Percentiles rank a stretch among this genome's conserved stretches.
phyloP scores from a whole-genome alignment of 1,284 basidiomycete species.

The Meira miltonrushii region DNA sequence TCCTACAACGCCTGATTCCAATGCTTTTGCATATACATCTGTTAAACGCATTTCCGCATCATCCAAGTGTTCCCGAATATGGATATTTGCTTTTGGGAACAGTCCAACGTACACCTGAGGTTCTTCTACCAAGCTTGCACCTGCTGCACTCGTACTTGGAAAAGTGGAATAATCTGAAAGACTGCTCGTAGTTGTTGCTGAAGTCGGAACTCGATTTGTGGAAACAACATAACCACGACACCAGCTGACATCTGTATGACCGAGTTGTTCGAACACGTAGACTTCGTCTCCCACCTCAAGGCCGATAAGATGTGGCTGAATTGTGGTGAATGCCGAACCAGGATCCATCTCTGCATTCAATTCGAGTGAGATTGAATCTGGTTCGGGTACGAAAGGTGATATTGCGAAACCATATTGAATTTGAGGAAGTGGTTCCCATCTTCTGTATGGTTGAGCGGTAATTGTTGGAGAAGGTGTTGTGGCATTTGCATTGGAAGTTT shows the following conservation, averaged over 20 bases:
- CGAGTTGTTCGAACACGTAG: slow-evolving; percentile 62
- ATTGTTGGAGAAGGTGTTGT: background rate
- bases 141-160: slow-evolving; percentile 17
- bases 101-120: slow-evolving; percentile 89
- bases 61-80: slow-evolving; percentile 78
- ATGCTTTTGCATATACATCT: slow-evolving; percentile 58
- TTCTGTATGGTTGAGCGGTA: slow-evolving; percentile 15
- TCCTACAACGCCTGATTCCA: slow-evolving; percentile 33
- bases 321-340: slow-evolving; percentile 1
- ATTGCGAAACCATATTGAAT: slow-evolving; percentile 43
- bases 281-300: slow-evolving; percentile 79
- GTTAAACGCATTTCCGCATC: slow-evolving; percentile 81
- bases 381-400: slow-evolving; percentile 38
- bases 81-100: slow-evolving; percentile 85
- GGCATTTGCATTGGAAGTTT: background rate
- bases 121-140: slow-evolving; percentile 51
- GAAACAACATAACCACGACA: slow-evolving; percentile 71
- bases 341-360: slow-evolving; percentile 15
- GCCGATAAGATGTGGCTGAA: slow-evolving; percentile 38
- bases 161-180: slow-evolving; percentile 36
- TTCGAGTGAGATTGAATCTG: slow-evolving; percentile 29
- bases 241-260: slow-evolving; percentile 45
- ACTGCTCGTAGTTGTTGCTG: slow-evolving; percentile 53
- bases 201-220: slow-evolving; percentile 21
- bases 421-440: slow-evolving; percentile 44